phyloP scores from a whole-genome alignment of 768 basidiomycete genomes.

The Hypsizygus marmoreus region DNA sequence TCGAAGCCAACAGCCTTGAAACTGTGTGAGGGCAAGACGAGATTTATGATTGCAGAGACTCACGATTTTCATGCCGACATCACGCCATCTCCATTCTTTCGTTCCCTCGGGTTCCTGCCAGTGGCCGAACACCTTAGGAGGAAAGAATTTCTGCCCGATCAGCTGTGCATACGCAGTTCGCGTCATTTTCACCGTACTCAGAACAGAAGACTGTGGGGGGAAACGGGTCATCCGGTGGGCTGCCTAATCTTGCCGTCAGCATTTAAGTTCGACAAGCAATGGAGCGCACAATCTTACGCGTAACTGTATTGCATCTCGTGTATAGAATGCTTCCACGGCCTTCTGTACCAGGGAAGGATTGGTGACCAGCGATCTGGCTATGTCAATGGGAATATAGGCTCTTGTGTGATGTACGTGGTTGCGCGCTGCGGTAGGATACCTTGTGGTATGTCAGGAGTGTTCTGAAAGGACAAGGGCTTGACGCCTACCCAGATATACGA shows the following conservation, averaged over 20 bases:
- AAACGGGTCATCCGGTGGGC: slow-evolving; percentile 92
- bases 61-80: slow-evolving; percentile 93
- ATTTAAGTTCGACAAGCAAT: background rate
- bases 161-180: slow-evolving; percentile 94
- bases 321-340: slow-evolving; percentile 92
- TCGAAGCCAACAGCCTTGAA: slow-evolving; percentile 90
- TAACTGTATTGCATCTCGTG: slow-evolving; percentile 87
- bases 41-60: slow-evolving; percentile 19
- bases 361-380: slow-evolving; percentile 69
- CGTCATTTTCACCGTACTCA: slow-evolving; percentile 75
- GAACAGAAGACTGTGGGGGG: slow-evolving; percentile 65
- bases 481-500: slow-evolving; percentile 62
- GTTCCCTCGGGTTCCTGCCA: slow-evolving; percentile 66
- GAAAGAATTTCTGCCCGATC: slow-evolving; percentile 86
- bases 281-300: slow-evolving; percentile 55
- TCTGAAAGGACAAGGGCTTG: background rate
- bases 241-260: slow-evolving; percentile 45
- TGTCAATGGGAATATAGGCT: slow-evolving; percentile 77
- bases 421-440: slow-evolving; percentile 70
- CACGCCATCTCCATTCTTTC: slow-evolving; percentile 74
- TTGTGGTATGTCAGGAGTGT: slow-evolving; percentile 24
- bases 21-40: slow-evolving; percentile 8
- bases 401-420: slow-evolving; percentile 77
- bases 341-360: slow-evolving; percentile 78
- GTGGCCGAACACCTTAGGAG: slow-evolving; percentile 85